Evolutionary conservation across 2,329 filamentous ascomycete species (phyloP).

Genomic region (Bipolaris cookei): DNA sequence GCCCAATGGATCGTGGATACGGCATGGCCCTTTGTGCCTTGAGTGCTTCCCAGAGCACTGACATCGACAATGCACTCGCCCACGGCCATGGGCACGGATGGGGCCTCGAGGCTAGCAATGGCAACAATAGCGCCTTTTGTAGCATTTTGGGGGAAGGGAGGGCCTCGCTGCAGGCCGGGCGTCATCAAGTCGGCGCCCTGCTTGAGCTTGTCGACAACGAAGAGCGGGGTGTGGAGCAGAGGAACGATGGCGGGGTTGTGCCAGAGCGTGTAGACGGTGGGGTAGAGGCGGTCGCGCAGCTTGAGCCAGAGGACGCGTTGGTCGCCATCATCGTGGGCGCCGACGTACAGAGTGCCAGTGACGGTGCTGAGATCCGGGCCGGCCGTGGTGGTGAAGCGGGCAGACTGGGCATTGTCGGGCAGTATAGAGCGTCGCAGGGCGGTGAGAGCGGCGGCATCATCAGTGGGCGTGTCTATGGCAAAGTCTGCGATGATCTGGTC

Average conservation of each 20-base stretch:
- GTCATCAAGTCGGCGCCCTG: constrained; percentile 73
- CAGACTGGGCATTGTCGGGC: constrained; percentile 67
- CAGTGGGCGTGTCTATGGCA: constrained; percentile 56
- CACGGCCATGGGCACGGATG: constrained; percentile 68
- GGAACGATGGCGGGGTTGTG: constrained; percentile 66
- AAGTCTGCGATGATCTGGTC: constrained; percentile 71
- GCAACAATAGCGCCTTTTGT: constrained; percentile 68
- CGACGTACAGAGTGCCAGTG: constrained; percentile 69
- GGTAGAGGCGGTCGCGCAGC: constrained; percentile 63
- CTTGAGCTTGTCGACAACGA: constrained; percentile 67
- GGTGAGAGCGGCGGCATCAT: constrained; percentile 54
- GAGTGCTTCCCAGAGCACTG: constrained; percentile 60
- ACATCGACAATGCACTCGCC: constrained; percentile 71
- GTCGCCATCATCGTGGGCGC: constrained; percentile 61
- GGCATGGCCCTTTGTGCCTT: constrained; percentile 68
- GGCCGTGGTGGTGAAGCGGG: constrained; percentile 69
- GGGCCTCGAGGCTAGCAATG: constrained; percentile 64
- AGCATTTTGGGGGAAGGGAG: constrained; percentile 66
- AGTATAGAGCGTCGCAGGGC: constrained; percentile 65
- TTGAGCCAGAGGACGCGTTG: constrained; percentile 70
- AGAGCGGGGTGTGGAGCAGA: constrained; percentile 67
- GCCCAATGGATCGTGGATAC: constrained; percentile 71
- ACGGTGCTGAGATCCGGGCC: constrained; percentile 67
- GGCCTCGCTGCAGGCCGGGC: constrained; percentile 68
- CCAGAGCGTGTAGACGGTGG: constrained; percentile 71